phyloP scores from a whole-genome alignment of 768 basidiomycete species.

The Lactarius hatsudake region DNA sequence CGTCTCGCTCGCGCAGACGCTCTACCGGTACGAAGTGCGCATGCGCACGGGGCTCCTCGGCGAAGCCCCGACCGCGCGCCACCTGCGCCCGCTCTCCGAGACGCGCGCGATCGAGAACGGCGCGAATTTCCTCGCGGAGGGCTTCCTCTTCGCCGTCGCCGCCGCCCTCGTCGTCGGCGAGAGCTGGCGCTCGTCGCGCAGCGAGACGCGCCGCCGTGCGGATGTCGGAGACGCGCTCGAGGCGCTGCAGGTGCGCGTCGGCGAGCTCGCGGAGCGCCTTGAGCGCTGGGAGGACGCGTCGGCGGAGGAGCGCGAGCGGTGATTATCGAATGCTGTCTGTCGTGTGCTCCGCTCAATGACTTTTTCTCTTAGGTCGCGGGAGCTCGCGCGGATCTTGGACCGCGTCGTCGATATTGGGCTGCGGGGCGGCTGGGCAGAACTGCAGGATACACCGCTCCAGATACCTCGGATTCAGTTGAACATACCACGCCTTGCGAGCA shows the following conservation, averaged over 20 bases:
- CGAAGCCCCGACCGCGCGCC: constrained; percentile 56
- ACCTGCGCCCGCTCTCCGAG: constrained; percentile 76
- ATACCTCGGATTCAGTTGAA: constrained; percentile 40
- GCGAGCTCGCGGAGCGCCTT: constrained; percentile 45
- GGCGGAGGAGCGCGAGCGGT: constrained; percentile 47
- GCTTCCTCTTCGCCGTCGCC: constrained; percentile 78
- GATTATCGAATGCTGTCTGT: background rate
- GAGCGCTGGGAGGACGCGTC: constrained; percentile 44
- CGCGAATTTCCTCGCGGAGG: constrained; percentile 80
- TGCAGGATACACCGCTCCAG: constrained; percentile 56
- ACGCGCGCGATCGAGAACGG: constrained; percentile 84
- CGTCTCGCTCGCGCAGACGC: constrained; percentile 67
- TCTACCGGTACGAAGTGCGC: constrained; percentile 71
- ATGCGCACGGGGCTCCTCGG: constrained; percentile 76
- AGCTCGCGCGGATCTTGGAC: constrained; percentile 62
- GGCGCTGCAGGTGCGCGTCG: constrained; percentile 46
- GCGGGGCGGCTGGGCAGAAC: constrained; percentile 61
- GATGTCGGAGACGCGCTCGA: constrained; percentile 71
- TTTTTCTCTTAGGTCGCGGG: constrained; percentile 26
- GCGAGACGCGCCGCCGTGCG: constrained; percentile 66
- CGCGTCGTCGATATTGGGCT: constrained; percentile 68
- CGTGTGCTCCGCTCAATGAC: background rate
- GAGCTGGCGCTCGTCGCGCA: constrained; percentile 70
- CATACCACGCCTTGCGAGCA: background rate
- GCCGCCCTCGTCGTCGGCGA: constrained; percentile 73